A percentile compares a stretch with the other conserved stretches of the same genome.
Evolutionary conservation across 306 rosid genomes (phyloP).

Genomic region (Begonia peltatifolia): DNA sequence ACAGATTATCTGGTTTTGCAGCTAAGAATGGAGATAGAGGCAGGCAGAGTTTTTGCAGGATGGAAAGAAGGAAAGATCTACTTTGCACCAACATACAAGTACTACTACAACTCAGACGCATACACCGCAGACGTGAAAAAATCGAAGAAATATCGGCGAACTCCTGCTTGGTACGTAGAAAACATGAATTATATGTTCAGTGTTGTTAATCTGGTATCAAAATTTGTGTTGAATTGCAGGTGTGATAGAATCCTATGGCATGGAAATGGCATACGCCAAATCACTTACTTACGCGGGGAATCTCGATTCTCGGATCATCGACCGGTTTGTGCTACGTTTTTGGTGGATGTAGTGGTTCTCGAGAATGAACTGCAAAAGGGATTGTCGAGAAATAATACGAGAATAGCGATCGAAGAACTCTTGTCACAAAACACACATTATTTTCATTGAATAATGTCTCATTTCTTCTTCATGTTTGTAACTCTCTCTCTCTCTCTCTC

Average conservation of each 20-base stretch:
- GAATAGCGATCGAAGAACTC: no score
- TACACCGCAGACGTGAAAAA: constrained; percentile 5
- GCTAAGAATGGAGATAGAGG: constrained; percentile 8
- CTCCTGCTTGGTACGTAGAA: constrained; percentile 12
- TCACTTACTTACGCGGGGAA: constrained; percentile 91
- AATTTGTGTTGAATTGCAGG: constrained; percentile 29
- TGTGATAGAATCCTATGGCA: constrained; percentile 92
- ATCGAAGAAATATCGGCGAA: constrained; percentile 11
- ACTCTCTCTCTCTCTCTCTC: no score
- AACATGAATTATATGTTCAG: no score
- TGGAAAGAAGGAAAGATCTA: constrained; percentile 13
- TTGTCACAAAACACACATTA: no score
- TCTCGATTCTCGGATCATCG: constrained; percentile 95
- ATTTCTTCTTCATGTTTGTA: no score
- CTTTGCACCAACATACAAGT: constrained; percentile 15
- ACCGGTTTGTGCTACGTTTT: constrained; percentile 70
- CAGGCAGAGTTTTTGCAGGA: constrained; percentile 7
- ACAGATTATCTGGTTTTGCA: neutral
- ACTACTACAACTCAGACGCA: constrained; percentile 9
- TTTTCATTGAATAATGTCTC: no score
- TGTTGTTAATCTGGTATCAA: neutral
- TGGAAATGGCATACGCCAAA: constrained; percentile 74
- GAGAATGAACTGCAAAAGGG: no score
- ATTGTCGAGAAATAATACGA: no score
- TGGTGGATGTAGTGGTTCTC: constrained; percentile 69